A percentile compares a stretch with the other conserved stretches of the same genome.
Evolutionary conservation across 2,329 filamentous ascomycete species (phyloP).

Genomic region (Paracamarosporium sp.): DNA sequence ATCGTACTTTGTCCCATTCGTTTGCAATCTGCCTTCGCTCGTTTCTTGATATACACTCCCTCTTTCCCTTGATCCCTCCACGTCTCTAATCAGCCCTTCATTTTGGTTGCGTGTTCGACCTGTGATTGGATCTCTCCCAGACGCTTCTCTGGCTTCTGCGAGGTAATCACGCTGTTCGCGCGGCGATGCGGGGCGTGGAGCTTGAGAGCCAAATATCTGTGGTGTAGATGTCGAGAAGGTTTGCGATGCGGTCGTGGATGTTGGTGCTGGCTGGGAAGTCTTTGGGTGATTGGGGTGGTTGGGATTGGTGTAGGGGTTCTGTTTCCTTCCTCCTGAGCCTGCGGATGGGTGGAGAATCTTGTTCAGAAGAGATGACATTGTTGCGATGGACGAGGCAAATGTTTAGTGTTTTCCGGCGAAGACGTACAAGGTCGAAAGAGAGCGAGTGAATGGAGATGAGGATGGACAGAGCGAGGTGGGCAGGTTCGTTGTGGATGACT

Average conservation of each 20-base stretch:
- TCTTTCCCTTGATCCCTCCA: not conserved
- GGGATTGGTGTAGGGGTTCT: constrained; percentile 20
- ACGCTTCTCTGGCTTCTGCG: constrained; percentile 26
- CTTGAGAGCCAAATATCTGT: not conserved
- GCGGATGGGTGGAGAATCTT: constrained; percentile 5
- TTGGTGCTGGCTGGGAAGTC: not conserved
- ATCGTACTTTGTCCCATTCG: constrained; percentile 20
- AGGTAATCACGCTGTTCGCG: constrained; percentile 18
- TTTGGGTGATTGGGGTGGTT: constrained; percentile 10
- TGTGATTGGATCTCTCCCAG: constrained; percentile 26
- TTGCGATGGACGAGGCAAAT: not conserved
- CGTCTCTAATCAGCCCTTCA: not conserved
- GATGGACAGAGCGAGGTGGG: not conserved
- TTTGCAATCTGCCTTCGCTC: constrained; percentile 10
- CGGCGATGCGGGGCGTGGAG: constrained; percentile 7
- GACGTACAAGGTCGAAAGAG: not conserved
- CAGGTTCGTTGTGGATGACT: not conserved
- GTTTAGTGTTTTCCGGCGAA: too few relatives aligned
- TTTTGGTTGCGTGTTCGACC: constrained; percentile 5
- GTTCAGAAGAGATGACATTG: constrained; percentile 11
- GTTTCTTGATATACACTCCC: constrained; percentile 11
- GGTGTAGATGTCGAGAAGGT: not conserved
- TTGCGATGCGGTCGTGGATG: not conserved
- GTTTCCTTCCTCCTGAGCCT: not conserved
- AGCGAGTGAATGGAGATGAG: not conserved